Evolutionary conservation across 768 basidiomycete genomes (phyloP).

Genomic region (Boletus reticuloceps): DNA sequence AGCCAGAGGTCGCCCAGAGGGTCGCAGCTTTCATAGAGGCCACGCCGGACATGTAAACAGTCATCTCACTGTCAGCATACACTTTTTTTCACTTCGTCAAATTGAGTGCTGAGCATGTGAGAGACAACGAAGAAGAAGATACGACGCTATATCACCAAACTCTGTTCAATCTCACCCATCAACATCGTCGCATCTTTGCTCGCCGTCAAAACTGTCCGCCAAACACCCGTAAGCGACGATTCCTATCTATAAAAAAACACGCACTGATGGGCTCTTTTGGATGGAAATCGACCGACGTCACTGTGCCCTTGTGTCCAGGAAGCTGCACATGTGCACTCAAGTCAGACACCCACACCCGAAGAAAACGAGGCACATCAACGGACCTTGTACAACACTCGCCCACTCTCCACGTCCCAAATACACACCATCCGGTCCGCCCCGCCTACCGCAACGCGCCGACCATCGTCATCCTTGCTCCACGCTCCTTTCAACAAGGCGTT

Average conservation of each 20-base stretch:
- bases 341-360: neutral
- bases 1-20: constrained; percentile 22
- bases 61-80: no score
- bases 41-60: constrained; percentile 1
- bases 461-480: constrained; percentile 87
- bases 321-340: constrained; percentile 46
- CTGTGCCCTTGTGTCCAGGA: constrained; percentile 95
- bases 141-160: constrained; percentile 40
- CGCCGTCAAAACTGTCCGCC: constrained; percentile 70
- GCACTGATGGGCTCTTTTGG: constrained; percentile 92
- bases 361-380: constrained; percentile 8
- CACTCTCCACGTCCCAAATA: constrained; percentile 84
- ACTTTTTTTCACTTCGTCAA: no score
- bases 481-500: constrained; percentile 77
- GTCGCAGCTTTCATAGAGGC: constrained; percentile 24
- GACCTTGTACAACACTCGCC: constrained; percentile 77
- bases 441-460: constrained; percentile 79
- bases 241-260: constrained; percentile 35
- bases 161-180: constrained; percentile 84
- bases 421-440: constrained; percentile 87
- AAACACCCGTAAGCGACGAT: constrained; percentile 1
- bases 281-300: constrained; percentile 94
- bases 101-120: neutral
- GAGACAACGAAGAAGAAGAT: neutral
- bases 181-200: constrained; percentile 94